phyloP scores from a whole-genome alignment of 352 stramenopile species.

The Phytophthora multivora region DNA sequence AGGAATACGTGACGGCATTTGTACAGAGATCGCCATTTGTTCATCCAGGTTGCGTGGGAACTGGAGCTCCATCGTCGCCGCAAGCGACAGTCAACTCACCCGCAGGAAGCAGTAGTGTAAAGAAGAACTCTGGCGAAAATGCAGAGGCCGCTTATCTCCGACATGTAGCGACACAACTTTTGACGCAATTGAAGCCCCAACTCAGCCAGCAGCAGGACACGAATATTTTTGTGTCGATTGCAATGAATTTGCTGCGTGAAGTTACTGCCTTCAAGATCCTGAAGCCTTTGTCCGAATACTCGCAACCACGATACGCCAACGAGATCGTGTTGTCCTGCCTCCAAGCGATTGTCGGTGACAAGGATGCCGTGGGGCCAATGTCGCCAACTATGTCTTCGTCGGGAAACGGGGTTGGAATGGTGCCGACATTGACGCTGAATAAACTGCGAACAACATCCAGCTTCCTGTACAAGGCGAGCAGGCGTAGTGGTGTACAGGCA shows the following conservation, averaged over 20 bases:
- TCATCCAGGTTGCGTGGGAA: conserved; percentile 64
- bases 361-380: conserved; percentile 23
- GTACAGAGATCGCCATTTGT: conserved; percentile 68
- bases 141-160: conserved; percentile 66
- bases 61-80: conserved; percentile 7
- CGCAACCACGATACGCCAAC: conserved; percentile 72
- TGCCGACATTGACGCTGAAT: conserved; percentile 48
- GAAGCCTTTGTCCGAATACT: conserved; percentile 72
- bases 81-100: neutral
- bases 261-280: conserved; percentile 65
- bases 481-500: conserved; percentile 64
- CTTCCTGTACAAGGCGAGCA: conserved; percentile 75
- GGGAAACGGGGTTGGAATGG: conserved; percentile 28
- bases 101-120: conserved; percentile 6
- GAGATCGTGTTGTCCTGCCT: conserved; percentile 59
- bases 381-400: conserved; percentile 14
- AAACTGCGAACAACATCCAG: conserved; percentile 65
- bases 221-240: conserved; percentile 74
- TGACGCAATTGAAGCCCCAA: conserved; percentile 72
- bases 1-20: conserved; percentile 60
- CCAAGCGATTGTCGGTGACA: conserved; percentile 41
- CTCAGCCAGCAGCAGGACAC: conserved; percentile 50
- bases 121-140: conserved; percentile 37
- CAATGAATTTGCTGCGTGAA: conserved; percentile 69
- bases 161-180: conserved; percentile 66